Conservation (phyloP, 495 filamentous ascomycete genomes). For the Aspergillus sclerotioniger region DNA sequence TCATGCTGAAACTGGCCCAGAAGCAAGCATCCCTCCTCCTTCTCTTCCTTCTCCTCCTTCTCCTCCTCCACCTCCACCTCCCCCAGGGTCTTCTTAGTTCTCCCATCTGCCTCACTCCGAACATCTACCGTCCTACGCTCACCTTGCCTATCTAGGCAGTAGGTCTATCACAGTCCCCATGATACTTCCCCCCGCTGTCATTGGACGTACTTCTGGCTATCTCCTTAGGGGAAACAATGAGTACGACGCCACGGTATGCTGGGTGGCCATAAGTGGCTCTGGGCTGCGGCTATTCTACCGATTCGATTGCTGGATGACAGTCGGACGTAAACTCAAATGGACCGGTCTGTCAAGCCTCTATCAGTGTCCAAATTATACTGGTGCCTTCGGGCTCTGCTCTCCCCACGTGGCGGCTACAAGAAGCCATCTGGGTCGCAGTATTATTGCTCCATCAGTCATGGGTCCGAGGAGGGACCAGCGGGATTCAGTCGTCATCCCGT, state of each 20-base stretch:
- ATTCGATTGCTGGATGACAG: not conserved
- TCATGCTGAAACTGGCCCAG: not conserved
- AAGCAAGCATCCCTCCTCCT: no score
- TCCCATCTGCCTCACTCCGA: not conserved
- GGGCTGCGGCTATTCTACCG: not conserved
- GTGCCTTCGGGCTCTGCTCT: not conserved
- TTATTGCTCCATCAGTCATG: not conserved
- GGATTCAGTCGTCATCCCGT: not conserved
- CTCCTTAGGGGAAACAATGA: not conserved
- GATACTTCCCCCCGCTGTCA: not conserved
- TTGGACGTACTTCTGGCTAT: not conserved
- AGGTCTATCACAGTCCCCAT: not conserved
- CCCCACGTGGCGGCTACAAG: not conserved
- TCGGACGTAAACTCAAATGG: not conserved
- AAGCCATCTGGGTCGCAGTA: not conserved
- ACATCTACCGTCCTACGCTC: not conserved
- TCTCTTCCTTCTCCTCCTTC: no score
- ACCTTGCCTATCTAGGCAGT: constrained; percentile 1
- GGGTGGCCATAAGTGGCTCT: not conserved
- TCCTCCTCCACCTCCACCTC: no score
- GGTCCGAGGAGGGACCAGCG: not conserved
- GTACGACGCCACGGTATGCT: not conserved
- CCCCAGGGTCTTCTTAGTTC: not conserved
- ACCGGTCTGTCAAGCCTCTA: not conserved
- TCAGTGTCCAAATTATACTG: not conserved